phyloP scores from a whole-genome alignment of 2,329 filamentous ascomycete genomes.

The Raffaelea ambrosiae region DNA sequence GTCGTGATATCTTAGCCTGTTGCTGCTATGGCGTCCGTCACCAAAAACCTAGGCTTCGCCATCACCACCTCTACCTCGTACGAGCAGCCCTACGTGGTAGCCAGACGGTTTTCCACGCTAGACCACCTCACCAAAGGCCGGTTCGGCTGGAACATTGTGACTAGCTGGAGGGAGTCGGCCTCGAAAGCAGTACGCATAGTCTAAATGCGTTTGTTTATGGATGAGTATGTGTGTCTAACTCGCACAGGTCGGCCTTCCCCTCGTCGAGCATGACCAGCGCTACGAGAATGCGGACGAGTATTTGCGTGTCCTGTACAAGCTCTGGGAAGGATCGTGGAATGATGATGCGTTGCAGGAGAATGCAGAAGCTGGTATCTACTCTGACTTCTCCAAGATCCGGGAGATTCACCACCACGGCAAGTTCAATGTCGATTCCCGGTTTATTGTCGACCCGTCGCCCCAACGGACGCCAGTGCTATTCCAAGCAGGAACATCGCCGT shows the following conservation, averaged over 20 bases:
- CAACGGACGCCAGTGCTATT: conserved; percentile 15
- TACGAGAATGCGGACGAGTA: conserved; percentile 15
- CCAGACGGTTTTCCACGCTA: conserved; percentile 7
- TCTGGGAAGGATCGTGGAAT: conserved; percentile 8
- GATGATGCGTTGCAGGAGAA: conserved; percentile 3
- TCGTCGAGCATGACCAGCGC: conserved; percentile 14
- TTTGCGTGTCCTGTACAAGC: conserved; percentile 13
- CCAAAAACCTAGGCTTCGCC: not conserved
- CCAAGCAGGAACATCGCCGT: conserved; percentile 14
- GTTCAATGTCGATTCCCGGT: not conserved
- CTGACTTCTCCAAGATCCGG: not conserved
- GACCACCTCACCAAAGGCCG: conserved; percentile 12
- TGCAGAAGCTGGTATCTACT: not conserved
- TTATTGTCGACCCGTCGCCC: conserved; percentile 6
- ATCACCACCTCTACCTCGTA: not conserved
- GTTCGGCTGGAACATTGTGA: conserved; percentile 16
- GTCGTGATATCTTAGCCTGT: no score
- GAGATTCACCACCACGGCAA: not conserved
- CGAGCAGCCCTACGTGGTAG: conserved; percentile 4
- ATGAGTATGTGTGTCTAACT: conserved; percentile 5
- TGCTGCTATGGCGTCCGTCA: not conserved
- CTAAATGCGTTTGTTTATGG: not conserved
- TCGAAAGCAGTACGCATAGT: conserved; percentile 3
- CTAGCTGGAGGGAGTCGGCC: conserved; percentile 9
- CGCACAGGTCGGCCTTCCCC: not conserved